Evolutionary conservation across 2,329 filamentous ascomycete genomes (phyloP).

Genomic region (Aspergillus spinulosporus): DNA sequence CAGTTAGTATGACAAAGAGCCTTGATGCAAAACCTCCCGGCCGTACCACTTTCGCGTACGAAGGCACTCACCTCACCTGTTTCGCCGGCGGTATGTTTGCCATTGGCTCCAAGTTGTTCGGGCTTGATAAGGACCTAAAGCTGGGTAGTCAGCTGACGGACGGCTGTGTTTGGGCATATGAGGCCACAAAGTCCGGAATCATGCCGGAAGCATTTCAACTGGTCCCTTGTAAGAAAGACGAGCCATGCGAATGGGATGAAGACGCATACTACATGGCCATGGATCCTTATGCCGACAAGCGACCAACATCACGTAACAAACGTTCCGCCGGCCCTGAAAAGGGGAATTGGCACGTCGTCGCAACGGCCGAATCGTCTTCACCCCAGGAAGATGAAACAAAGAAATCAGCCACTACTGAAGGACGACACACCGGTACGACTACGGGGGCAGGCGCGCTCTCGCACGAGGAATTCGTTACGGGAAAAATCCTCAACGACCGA

Average conservation of each 20-base stretch:
- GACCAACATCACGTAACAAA: conserved; percentile 18
- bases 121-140: conserved; percentile 54
- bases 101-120: conserved; percentile 59
- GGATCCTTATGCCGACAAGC: conserved; percentile 37
- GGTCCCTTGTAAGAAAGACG: conserved; percentile 49
- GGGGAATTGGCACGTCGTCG: conserved; percentile 24
- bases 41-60: conserved; percentile 45
- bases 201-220: conserved; percentile 63
- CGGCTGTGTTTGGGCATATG: conserved; percentile 65
- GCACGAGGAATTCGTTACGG: conserved; percentile 42
- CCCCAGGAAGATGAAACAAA: conserved; percentile 3
- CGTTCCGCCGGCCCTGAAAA: conserved; percentile 15
- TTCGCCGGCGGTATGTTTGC: conserved; percentile 65
- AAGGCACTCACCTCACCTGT: conserved; percentile 60
- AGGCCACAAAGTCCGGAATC: conserved; percentile 56
- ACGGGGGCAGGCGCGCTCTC: conserved; percentile 25
- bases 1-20: conserved; percentile 25
- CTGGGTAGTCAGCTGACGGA: conserved; percentile 60
- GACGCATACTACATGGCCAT: conserved; percentile 49
- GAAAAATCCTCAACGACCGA: conserved; percentile 44
- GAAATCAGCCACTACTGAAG: conserved; percentile 1
- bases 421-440: background rate
- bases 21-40: conserved; percentile 14
- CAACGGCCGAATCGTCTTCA: conserved; percentile 3
- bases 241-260: conserved; percentile 56